Conservation (phyloP, 1,284 basidiomycete species). For the Sanguinoderma infundibulare region DNA sequence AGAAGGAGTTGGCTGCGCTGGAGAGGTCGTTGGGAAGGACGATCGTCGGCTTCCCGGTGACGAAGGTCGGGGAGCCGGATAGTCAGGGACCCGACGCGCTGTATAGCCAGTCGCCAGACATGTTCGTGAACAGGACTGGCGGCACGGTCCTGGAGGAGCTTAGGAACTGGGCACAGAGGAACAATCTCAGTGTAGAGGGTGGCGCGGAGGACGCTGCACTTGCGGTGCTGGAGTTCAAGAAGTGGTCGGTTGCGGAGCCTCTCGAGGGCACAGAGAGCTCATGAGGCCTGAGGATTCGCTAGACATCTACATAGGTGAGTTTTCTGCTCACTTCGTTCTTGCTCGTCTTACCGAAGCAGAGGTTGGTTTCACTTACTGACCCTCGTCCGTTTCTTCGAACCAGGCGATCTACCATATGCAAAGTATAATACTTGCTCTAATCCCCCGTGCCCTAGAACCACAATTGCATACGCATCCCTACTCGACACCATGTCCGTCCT, state of each 20-base stretch:
- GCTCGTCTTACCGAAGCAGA: not conserved
- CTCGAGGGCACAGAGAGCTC: slow-evolving; percentile 6
- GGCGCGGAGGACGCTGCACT: slow-evolving; percentile 29
- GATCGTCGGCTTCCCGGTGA: slow-evolving; percentile 84
- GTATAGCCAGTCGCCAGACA: slow-evolving; percentile 85
- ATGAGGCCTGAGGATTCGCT: not conserved
- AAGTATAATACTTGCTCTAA: slow-evolving; percentile 18
- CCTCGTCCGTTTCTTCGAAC: not conserved
- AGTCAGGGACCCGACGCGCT: slow-evolving; percentile 64
- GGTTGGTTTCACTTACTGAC: not conserved
- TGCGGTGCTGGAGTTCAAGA: slow-evolving; percentile 64
- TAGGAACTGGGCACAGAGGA: slow-evolving; percentile 66
- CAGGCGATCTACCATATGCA: slow-evolving; percentile 5
- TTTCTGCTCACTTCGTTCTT: not conserved
- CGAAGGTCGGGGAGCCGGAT: slow-evolving; percentile 48
- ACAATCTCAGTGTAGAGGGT: slow-evolving; percentile 47
- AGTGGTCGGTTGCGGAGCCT: slow-evolving; percentile 68
- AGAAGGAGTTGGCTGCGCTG: slow-evolving; percentile 63
- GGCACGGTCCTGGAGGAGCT: slow-evolving; percentile 68
- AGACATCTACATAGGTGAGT: slow-evolving; percentile 9
- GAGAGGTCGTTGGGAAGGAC: slow-evolving; percentile 84
- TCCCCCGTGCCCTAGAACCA: not conserved
- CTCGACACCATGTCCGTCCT: not conserved
- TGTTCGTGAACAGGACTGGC: slow-evolving; percentile 59
- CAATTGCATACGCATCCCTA: not conserved